Base-by-base conservation (phyloP, 352 stramenopile genomes). In the Globisporangium solare region DNA sequence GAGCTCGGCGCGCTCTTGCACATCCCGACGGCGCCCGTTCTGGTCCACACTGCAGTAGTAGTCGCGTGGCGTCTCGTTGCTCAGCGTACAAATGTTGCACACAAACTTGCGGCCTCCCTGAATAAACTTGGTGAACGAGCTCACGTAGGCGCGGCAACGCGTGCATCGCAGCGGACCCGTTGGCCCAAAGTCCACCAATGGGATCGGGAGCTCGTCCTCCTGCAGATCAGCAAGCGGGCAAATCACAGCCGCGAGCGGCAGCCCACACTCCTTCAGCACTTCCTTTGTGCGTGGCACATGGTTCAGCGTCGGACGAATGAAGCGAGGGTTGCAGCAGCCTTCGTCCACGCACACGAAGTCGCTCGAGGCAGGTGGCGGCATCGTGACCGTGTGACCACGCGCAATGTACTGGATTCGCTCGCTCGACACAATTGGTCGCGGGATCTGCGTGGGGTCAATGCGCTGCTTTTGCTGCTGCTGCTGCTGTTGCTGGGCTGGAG, bases 31-130 rank as follows among this genome's bases (percentile, higher is more conserved):
- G 11, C 79, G 83, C 32, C 86, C 86, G 42, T 91, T 87, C 62
- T 92, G 83, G 61, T 96, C 87, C 63, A 93, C 79, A 48, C 73
- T 86, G 76, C 86, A 92, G 61, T 94, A 91, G 60, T 95, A 96
- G 45, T 94, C 79, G 0, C 82, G 76, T 11, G 86, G 83, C 6
- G 85, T 90, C 56, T 94, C 79, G 66, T 95, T 95, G 59, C 82
- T 64, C 4, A 93, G 75, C 54, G 74, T 70, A 59, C 88, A 96
- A 58, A 96, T 89, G 69, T 96, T 95, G 75, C 88, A 96, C 24
- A 91, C 79, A 60, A 94, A 96, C 61, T 89, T 89, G 60, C 78
- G 76, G 1, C 83, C 86, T 48, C 72, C 80, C 56, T 95, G 75
- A 47, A 91, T 88, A 64, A 92, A 96, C 60, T 88, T 89, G 31